A percentile compares a stretch with the other conserved stretches of the same genome.
Conservation (phyloP, 257 asterid species). For the Ophiorrhiza pumila region DNA sequence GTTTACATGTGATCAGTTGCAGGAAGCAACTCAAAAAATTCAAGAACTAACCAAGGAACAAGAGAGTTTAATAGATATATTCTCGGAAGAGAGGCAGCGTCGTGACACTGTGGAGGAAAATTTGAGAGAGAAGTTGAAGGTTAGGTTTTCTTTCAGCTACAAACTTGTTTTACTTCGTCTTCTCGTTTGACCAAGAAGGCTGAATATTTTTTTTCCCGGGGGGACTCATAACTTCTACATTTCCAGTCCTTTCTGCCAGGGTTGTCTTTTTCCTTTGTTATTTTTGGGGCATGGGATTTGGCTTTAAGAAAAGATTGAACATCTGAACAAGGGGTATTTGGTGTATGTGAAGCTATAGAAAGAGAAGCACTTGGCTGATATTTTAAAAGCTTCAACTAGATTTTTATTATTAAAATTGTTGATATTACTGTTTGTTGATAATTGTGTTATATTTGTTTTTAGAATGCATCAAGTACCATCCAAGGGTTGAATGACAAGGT, state of each 20-base stretch:
- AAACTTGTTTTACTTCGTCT: neutral
- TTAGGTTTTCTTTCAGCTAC: constrained; percentile 14
- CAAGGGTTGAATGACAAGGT: constrained; percentile 59
- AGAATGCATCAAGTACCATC: constrained; percentile 70
- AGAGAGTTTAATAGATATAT: constrained; percentile 64
- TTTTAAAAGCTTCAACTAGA: neutral
- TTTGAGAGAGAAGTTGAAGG: constrained; percentile 71
- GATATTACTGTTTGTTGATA: neutral
- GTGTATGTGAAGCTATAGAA: no score
- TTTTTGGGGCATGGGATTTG: neutral
- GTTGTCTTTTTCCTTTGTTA: no score
- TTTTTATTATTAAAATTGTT: neutral
- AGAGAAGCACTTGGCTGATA: neutral
- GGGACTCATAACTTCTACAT: neutral
- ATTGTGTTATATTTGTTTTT: neutral
- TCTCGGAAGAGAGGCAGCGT: constrained; percentile 88
- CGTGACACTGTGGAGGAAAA: constrained; percentile 69
- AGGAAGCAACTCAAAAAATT: constrained; percentile 38
- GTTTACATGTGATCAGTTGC: constrained; percentile 42
- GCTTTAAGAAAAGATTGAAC: neutral
- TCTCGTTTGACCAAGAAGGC: neutral
- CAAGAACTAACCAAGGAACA: constrained; percentile 68
- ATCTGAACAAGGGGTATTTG: neutral
- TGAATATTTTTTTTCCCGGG: neutral
- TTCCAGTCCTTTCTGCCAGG: neutral